Base-by-base conservation (phyloP, 1,284 basidiomycete genomes). In the Irpex sp. region DNA sequence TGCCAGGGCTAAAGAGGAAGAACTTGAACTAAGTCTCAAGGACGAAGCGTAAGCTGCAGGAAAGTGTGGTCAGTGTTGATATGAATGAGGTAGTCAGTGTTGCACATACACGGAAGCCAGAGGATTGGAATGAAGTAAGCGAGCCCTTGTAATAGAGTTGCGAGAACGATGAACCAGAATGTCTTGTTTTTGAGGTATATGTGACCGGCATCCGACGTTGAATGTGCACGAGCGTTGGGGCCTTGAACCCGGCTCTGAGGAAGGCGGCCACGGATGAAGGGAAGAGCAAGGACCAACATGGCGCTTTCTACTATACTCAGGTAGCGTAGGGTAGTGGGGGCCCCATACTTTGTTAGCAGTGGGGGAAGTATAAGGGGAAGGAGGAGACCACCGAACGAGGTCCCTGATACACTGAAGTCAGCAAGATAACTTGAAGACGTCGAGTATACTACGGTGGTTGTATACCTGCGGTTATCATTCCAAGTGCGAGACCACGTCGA, bases 401-500 rank as follows among this genome's bases (percentile, higher is more conserved):
- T 72, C 0, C 73, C 70, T 75, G 53, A 33, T 33, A 19, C 5
- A 13, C 1, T 43, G 49, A 54, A 36, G 15, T 13, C 36, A 26
- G 13, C 21, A n/a, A 21, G 3, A 11, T 1, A 5, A 43, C 11
- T 4, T 56, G 35, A 19, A n/a, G 13, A 1, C 1, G n/a, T 35
- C 7, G 5, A 33, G 31, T 13, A 4, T 19, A 53, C 19, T 3
- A 46, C 31, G 31, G 21, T 46, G 9, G 33, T 46, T 31, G 31
- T 49, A 55, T 64, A 73, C 78, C 80, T 5, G 79, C 78, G 57
- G 77, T 77, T 31, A 81, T 73, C 39, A 79, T 69, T 0, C 80
- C 79, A 59, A 75, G 77, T 1, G 80, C 80, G 8, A 79, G 68
- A 0, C 80, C 80, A 19, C 78, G 67, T 0, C 74, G 71, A 4